Evolutionary conservation across 2,329 filamentous ascomycete genomes (phyloP), one percentile per base, ranked within the genome.

Genomic region (Stagonosporopsis tanaceti): DNA sequence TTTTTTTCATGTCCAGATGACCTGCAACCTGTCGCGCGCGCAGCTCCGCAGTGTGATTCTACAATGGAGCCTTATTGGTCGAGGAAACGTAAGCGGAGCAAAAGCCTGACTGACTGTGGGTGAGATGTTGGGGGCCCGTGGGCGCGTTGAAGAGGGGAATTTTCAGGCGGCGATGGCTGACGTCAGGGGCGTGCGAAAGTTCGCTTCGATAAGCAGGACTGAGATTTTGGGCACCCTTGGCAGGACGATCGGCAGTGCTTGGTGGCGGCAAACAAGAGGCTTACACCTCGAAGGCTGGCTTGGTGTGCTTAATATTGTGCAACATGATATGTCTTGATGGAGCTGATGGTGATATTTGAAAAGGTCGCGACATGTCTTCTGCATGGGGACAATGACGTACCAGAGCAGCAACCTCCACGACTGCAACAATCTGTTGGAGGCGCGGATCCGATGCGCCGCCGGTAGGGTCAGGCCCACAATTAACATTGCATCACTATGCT

Each of bases 141-240:
- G 41, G 53, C 53, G 51, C 11, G 17, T 38, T 38, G 7, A 12
- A 27, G 20, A 40, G 32, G 27, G 27, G 12, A 17, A 22, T 30
- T 41, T 12, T 30, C 17, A 20, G 15, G 28, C 5, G 12, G n/a
- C 28, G 32, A 5, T 34, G 28, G 28, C 28, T 57, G 54, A 57
- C 54, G 54, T 57, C 44, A 47, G 40, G 40, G 48, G 50, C 48
- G 54, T 12, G 4, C 24, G 7, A 32, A 39, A n/a, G 28, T 8
- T 42, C 32, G 44, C 44, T 48, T 42, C 32, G 44, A 48, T 48
- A 30, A 8, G 24, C 32, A 22, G 38, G 27, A 47, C 50, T 50
- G 54, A 59, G 56, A 47, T 27, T 58, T 58, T 39, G 40, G 46
- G 56, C 56, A 46, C 20, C 5, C 50, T 59, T 59, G 56, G 56